These are phyloP conservation scores for Hypoxylon perforatum DNA, from an alignment of 495 filamentous ascomycete species.

Conservation along the genomic window DNA sequence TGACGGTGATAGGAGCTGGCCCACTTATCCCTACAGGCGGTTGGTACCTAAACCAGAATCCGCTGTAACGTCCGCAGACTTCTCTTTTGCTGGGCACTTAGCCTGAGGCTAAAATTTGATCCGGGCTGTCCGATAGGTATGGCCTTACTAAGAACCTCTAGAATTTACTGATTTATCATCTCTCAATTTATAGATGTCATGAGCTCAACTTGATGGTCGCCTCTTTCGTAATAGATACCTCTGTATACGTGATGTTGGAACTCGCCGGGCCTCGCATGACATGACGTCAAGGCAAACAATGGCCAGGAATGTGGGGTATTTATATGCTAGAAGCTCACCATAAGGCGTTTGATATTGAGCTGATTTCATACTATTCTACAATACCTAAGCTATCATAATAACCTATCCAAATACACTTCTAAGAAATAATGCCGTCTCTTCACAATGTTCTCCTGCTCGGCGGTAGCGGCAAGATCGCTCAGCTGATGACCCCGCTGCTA, in stretches of 20 bases:
- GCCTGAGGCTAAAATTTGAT: no score
- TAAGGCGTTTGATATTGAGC: not conserved
- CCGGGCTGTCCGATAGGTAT: no score
- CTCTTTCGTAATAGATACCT: not conserved
- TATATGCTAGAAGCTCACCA: not conserved
- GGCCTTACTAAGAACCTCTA: no score
- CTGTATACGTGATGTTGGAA: conserved; percentile 3
- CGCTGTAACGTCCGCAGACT: no score
- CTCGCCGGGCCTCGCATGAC: conserved; percentile 16
- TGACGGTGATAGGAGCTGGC: no score
- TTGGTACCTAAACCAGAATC: no score
- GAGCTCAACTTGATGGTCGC: no score
- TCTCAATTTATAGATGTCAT: no score
- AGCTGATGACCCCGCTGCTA: conserved; percentile 80
- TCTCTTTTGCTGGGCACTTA: no score
- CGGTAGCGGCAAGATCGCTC: conserved; percentile 82
- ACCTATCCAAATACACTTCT: not conserved
- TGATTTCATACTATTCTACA: not conserved
- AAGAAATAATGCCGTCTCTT: conserved; percentile 30
- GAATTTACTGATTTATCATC: no score
- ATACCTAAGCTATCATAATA: no score
- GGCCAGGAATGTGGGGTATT: conserved; percentile 28
- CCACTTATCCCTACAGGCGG: no score
- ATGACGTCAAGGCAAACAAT: conserved; percentile 22
- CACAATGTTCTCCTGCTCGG: conserved; percentile 77